Conservation (phyloP, 192 early-diverging fungal species). For the Dissophora globulifera region DNA sequence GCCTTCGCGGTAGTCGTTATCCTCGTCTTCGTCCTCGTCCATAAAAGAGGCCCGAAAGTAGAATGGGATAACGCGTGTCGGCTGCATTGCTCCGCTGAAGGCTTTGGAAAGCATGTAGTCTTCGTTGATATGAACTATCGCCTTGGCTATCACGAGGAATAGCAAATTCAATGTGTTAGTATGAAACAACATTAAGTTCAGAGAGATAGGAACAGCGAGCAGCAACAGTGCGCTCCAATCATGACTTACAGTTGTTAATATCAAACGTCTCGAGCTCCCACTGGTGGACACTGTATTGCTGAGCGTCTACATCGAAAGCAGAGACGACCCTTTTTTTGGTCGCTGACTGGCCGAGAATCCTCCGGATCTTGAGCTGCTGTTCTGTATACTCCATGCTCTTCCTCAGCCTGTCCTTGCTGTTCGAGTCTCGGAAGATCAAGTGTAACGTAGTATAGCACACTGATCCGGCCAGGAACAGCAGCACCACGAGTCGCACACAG, state of each 20-base stretch:
- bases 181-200: too few relatives aligned
- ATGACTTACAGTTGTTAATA: conserved; percentile 30
- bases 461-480: conserved; percentile 26
- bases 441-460: conserved; percentile 43
- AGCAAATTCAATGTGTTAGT: background rate
- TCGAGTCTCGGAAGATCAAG: conserved; percentile 19
- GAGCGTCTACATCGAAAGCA: conserved; percentile 39
- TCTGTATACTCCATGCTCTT: conserved; percentile 31
- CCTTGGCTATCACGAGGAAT: conserved; percentile 25
- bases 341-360: background rate
- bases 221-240: too few relatives aligned
- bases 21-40: conserved; percentile 49
- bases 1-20: conserved; percentile 36
- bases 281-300: conserved; percentile 31
- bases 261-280: conserved; percentile 35
- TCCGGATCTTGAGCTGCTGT: conserved; percentile 10
- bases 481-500: conserved; percentile 12
- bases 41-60: conserved; percentile 61
- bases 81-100: conserved; percentile 65
- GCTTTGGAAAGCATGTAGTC: conserved; percentile 69
- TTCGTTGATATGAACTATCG: conserved; percentile 40
- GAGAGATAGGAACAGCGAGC: too few relatives aligned
- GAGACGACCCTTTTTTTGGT: background rate
- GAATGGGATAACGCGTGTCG: conserved; percentile 67
- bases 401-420: background rate